These are phyloP conservation scores for Bretschneidera sinensis DNA, from an alignment of 345 rosid genomes.

Conservation along the genomic window DNA sequence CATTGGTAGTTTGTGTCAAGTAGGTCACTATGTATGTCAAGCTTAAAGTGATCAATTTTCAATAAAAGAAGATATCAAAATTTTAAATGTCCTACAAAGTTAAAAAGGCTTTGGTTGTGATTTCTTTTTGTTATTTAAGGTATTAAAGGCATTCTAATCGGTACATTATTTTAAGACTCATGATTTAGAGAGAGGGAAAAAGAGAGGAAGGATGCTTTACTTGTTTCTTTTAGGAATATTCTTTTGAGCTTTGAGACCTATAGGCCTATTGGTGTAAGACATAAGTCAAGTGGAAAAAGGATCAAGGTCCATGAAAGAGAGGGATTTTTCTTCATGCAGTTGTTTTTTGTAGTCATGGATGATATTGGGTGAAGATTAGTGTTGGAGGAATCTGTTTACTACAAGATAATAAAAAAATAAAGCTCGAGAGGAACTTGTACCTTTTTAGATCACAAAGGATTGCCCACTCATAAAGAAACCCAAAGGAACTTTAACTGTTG, in stretches of 20 bases:
- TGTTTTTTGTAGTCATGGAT: too few species aligned
- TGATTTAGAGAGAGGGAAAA: too few species aligned
- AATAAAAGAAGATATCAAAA: conserved; percentile 2
- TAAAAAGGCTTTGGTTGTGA: background rate
- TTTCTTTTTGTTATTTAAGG: conserved; percentile 17
- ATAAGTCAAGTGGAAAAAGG: too few species aligned
- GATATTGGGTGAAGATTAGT: background rate
- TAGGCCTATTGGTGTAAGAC: too few species aligned
- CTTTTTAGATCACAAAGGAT: too few species aligned
- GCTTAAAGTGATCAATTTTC: conserved; percentile 8
- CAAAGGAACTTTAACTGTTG: conserved; percentile 4
- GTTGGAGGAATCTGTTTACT: conserved; percentile 12
- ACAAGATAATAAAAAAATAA: background rate
- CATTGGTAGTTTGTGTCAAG: background rate
- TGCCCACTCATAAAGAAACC: conserved; percentile 25
- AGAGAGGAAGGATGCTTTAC: too few species aligned
- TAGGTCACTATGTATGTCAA: background rate
- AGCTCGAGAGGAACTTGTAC: conserved; percentile 3
- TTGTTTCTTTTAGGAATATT: too few species aligned
- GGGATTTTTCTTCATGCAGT: too few species aligned
- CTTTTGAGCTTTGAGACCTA: too few species aligned
- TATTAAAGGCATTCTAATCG: conserved; percentile 8
- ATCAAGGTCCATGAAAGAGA: too few species aligned
- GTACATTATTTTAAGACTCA: too few species aligned
- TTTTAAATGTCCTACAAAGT: conserved; percentile 11